Evolutionary conservation across 768 basidiomycete species (phyloP).

Genomic region (Lentinula sp.): DNA sequence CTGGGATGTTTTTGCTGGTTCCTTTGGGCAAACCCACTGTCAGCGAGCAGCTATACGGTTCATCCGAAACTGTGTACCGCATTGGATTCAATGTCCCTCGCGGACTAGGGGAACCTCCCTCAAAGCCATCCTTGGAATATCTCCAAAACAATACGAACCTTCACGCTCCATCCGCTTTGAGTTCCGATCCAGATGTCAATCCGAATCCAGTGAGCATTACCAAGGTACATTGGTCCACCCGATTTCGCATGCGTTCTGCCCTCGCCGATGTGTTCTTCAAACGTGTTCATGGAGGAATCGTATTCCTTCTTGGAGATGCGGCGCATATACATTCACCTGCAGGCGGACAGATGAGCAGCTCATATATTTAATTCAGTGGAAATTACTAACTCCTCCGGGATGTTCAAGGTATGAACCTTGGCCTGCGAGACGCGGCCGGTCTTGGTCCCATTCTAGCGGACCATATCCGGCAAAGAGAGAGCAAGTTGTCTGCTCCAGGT

Average conservation of each 20-base stretch:
- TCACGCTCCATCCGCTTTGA: slow-evolving; percentile 21
- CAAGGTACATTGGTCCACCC: slow-evolving; percentile 29
- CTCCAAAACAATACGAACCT: slow-evolving; percentile 28
- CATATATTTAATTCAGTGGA: neutral
- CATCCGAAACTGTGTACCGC: neutral
- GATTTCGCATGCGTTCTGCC: slow-evolving; percentile 31
- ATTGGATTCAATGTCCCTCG: slow-evolving; percentile 8
- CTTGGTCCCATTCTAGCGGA: slow-evolving; percentile 14
- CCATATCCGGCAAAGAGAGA: slow-evolving; percentile 6
- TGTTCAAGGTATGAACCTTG: slow-evolving; percentile 22
- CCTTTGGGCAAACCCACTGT: neutral
- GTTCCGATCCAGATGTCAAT: slow-evolving; percentile 20
- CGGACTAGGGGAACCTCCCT: slow-evolving; percentile 24
- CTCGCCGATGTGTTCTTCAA: slow-evolving; percentile 27
- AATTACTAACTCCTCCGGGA: slow-evolving; percentile 3
- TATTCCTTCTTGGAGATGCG: slow-evolving; percentile 18
- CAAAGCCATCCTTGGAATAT: slow-evolving; percentile 26
- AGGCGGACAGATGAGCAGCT: neutral
- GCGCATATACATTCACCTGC: slow-evolving; percentile 20
- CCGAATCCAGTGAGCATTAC: slow-evolving; percentile 18
- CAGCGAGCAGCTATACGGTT: neutral
- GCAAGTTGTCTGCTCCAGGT: no score
- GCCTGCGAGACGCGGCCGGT: slow-evolving; percentile 17
- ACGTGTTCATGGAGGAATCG: slow-evolving; percentile 17
- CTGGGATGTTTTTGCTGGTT: neutral